Conservation (phyloP, 768 basidiomycete genomes). For the Lentinula boryana region DNA sequence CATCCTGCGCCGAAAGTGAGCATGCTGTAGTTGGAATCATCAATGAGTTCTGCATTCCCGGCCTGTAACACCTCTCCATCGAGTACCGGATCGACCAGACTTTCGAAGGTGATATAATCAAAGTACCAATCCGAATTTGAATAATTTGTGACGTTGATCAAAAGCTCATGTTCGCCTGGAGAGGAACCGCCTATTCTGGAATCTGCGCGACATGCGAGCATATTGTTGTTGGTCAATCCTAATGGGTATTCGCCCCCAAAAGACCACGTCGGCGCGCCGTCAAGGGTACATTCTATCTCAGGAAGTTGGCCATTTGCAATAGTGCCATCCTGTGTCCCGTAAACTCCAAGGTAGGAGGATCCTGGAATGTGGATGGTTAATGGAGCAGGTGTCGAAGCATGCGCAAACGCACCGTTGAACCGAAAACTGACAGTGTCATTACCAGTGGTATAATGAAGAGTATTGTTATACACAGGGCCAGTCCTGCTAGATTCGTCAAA, state of each 20-base stretch:
- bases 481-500: background rate
- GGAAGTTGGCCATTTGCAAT: background rate
- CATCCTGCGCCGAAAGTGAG: slow-evolving; percentile 1
- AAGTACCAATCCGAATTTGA: background rate
- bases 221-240: background rate
- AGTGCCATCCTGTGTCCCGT: background rate
- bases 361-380: background rate
- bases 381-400: background rate
- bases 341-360: background rate
- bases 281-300: background rate
- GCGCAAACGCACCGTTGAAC: slow-evolving; percentile 2
- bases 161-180: slow-evolving; percentile 2
- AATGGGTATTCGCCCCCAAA: background rate
- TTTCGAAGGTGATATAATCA: slow-evolving; percentile 2
- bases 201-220: background rate
- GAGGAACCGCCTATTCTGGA: background rate
- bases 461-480: background rate
- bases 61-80: slow-evolving; percentile 3
- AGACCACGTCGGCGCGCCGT: background rate
- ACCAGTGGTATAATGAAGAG: background rate
- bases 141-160: slow-evolving; percentile 2
- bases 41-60: background rate
- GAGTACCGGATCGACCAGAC: background rate
- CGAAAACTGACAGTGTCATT: background rate
- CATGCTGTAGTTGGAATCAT: background rate